Evolutionary conservation across 768 basidiomycete genomes (phyloP).

Genomic region (Mycena belliarum): DNA sequence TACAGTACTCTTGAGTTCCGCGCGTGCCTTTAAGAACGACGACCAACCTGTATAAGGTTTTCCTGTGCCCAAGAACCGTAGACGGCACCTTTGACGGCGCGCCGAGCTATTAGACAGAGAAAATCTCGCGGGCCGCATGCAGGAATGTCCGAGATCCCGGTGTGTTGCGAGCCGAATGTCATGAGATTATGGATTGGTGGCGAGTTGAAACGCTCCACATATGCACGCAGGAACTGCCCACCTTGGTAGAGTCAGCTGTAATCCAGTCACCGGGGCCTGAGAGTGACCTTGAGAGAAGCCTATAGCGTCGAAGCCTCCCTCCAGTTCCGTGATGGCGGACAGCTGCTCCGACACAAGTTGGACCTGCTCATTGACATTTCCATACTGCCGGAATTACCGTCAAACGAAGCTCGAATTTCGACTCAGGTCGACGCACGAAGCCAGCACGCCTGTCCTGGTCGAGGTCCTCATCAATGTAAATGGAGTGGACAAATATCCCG

Average conservation of each 20-base stretch:
- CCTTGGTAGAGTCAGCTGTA: constrained; percentile 38
- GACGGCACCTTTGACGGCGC: constrained; percentile 60
- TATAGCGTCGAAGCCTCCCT: constrained; percentile 78
- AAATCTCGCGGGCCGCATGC: constrained; percentile 64
- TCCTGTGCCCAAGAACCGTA: constrained; percentile 77
- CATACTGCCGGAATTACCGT: constrained; percentile 52
- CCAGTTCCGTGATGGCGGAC: constrained; percentile 60
- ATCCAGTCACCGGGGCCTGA: constrained; percentile 1
- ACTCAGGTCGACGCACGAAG: constrained; percentile 55
- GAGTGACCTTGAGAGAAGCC: constrained; percentile 80
- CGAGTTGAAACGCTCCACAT: constrained; percentile 71
- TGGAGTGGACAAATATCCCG: constrained; percentile 75
- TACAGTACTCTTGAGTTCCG: constrained; percentile 27
- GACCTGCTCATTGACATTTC: constrained; percentile 74
- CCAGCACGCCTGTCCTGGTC: constrained; percentile 68
- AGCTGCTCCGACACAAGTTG: constrained; percentile 66
- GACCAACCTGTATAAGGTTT: constrained; percentile 68
- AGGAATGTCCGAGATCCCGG: constrained; percentile 81
- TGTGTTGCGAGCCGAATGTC: constrained; percentile 86
- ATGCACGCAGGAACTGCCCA: constrained; percentile 87
- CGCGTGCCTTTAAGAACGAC: background rate
- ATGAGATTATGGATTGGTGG: constrained; percentile 81
- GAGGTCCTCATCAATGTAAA: constrained; percentile 63
- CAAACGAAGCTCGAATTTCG: background rate
- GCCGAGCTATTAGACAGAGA: constrained; percentile 66